Base-by-base conservation (phyloP, 805 yeast species). In the Kuraishia ogatae region DNA sequence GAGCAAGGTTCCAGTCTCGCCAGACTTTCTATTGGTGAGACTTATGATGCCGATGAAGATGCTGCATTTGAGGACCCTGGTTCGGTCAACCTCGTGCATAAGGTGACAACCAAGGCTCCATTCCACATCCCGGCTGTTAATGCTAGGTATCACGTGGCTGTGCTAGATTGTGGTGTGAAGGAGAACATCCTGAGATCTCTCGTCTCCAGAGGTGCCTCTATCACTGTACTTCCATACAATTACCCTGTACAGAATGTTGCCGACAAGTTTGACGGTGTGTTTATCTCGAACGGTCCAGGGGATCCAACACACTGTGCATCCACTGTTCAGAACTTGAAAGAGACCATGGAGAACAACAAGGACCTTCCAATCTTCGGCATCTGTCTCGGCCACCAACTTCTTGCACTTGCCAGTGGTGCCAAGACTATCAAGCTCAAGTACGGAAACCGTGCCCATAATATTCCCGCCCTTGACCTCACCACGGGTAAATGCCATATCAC, bases 401-500 rank as follows among this genome's bases (percentile, higher is more conserved):
- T 94, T 61, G 97, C 98, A 10, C 80, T 93, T 59, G 99, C 99
- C 15, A 80, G 91, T 17, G 99, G 98, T 56, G 98, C 96, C 35
- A 84, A 84, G 66, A 94, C 99, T 51, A 70, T 86, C 66, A 94
- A 96, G 74, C 79, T 94, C 80, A 92, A 90, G 73, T 94, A 92
- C 70, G 99, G 99, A 74, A 94, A 94, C 80, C 87, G 99, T 75
- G 99, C 97, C 26, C 99, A 96, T 75, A 94, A 94, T 71, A 96
- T 96, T 60, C 99, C 99, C 56, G 96, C 97, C 15, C 80, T 92
- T 68, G 97, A 93, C 70, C 71, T 92, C 64, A 76, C 84, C 54
- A 87, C 96, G 35, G 97, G 98, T 56, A 85, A 87, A 68, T 93
- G 98, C 71, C 97, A 94, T 72, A 96, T 94, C 71, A 94, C 99